A percentile compares a stretch with the other conserved stretches of the same genome.
Conservation (phyloP, 164 flowering plant species). For the Aristolochia contorta region DNA sequence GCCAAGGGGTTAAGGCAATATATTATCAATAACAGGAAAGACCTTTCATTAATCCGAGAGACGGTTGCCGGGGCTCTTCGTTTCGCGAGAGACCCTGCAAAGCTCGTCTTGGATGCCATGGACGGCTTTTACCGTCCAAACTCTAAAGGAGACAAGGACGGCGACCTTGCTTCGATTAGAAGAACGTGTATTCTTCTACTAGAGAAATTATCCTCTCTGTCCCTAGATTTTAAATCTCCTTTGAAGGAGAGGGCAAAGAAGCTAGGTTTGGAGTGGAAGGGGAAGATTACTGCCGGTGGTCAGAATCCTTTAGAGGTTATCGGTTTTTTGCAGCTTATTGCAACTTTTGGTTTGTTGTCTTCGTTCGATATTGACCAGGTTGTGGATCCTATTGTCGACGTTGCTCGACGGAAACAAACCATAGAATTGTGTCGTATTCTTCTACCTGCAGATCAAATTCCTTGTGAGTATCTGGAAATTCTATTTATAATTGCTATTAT, state of each 20-base stretch:
- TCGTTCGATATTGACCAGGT: conserved; percentile 31
- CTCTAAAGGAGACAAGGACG: conserved; percentile 13
- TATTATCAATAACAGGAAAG: conserved; percentile 20
- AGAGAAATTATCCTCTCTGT: conserved; percentile 28
- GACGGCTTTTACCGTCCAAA: conserved; percentile 20
- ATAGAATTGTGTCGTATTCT: conserved; percentile 32
- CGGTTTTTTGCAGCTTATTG: conserved; percentile 46
- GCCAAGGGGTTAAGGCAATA: conserved; percentile 37
- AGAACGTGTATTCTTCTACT: conserved; percentile 36
- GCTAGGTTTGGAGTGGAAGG: conserved; percentile 52
- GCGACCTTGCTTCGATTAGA: conserved; percentile 15
- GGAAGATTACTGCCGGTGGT: conserved; percentile 18
- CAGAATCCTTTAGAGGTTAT: conserved; percentile 26
- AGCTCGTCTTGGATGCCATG: conserved; percentile 49
- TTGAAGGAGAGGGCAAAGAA: conserved; percentile 36
- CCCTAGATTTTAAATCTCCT: conserved; percentile 9
- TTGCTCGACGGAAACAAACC: conserved; percentile 31
- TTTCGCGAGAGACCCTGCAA: conserved; percentile 37
- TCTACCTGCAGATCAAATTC: conserved; percentile 25
- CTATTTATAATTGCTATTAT: not conserved
- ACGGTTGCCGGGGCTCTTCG: conserved; percentile 41
- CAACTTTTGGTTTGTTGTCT: conserved; percentile 30
- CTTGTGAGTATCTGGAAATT: conserved; percentile 25
- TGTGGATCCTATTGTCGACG: conserved; percentile 21
- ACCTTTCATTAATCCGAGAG: conserved; percentile 12